These are phyloP conservation scores for Corchorus olitorius DNA, from an alignment of 345 rosid genomes.

Conservation along the genomic window DNA sequence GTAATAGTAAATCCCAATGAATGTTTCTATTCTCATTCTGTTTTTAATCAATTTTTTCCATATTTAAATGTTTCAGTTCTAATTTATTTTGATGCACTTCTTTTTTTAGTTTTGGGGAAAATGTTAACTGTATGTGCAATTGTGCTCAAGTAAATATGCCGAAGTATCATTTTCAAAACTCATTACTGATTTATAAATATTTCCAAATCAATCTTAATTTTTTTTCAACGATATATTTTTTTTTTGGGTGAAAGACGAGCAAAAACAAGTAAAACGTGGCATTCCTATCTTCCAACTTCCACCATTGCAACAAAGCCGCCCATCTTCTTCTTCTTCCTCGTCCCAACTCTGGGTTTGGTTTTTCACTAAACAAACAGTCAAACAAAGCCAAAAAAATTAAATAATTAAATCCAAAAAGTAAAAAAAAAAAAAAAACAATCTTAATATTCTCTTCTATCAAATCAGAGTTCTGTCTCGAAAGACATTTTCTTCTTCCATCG, in stretches of 20 bases:
- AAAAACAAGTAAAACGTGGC: not conserved
- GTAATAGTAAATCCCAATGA: not conserved
- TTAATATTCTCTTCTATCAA: not conserved
- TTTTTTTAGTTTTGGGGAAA: too few relatives aligned
- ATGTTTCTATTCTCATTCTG: not conserved
- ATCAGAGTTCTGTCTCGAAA: not conserved
- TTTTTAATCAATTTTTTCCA: too few relatives aligned
- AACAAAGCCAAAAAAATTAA: not conserved
- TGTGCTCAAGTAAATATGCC: too few relatives aligned
- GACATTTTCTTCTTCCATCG: constrained; percentile 3
- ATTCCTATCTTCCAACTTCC: not conserved
- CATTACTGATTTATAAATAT: too few relatives aligned
- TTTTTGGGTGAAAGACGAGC: too few relatives aligned
- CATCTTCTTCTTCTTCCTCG: not conserved
- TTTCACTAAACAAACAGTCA: not conserved
- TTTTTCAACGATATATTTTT: too few relatives aligned
- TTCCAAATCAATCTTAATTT: too few relatives aligned
- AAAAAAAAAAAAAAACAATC: not conserved
- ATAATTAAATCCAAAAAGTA: not conserved
- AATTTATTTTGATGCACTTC: not conserved
- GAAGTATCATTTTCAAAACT: too few relatives aligned
- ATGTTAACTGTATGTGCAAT: too few relatives aligned
- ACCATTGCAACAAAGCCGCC: not conserved
- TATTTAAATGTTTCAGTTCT: too few relatives aligned
- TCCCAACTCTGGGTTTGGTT: not conserved